A percentile compares a stretch with the other conserved stretches of the same genome.
These are phyloP conservation scores for Trametes elegans DNA, from an alignment of 768 basidiomycete genomes.

Conservation along the genomic window DNA sequence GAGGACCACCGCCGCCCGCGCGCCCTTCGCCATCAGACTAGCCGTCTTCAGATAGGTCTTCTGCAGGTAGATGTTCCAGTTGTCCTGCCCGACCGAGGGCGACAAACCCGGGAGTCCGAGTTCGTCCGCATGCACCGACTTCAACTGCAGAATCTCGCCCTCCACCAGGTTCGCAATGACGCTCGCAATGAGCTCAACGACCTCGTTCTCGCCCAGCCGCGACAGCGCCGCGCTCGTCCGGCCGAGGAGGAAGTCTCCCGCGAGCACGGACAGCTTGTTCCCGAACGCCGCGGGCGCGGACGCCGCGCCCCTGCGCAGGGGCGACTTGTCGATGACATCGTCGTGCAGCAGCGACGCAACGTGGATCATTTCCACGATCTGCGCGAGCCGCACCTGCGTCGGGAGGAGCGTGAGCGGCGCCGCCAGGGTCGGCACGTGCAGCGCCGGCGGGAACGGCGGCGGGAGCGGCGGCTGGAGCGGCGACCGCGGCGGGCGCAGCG, in stretches of 20 bases:
- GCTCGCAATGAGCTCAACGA: conserved; percentile 89
- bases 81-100: conserved; percentile 38
- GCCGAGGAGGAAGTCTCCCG: conserved; percentile 93
- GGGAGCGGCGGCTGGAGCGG: conserved; percentile 35
- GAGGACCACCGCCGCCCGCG: conserved; percentile 81
- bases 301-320: conserved; percentile 66
- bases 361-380: conserved; percentile 98
- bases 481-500: conserved; percentile 41
- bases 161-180: conserved; percentile 97
- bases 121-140: conserved; percentile 45
- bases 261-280: conserved; percentile 92
- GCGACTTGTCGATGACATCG: conserved; percentile 76
- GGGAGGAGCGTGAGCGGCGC: conserved; percentile 58
- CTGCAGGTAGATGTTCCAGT: conserved; percentile 79
- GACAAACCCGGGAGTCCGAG: conserved; percentile 31
- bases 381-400: conserved; percentile 88
- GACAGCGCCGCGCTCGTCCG: conserved; percentile 86
- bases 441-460: conserved; percentile 18
- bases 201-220: conserved; percentile 81
- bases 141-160: conserved; percentile 88
- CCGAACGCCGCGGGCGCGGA: conserved; percentile 77
- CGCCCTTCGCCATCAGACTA: conserved; percentile 85
- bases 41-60: conserved; percentile 95
- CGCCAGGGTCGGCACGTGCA: conserved; percentile 32
- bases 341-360: conserved; percentile 93